Evolutionary conservation across 768 basidiomycete species (phyloP).

Genomic region (Phanerodontia chrysosporium): DNA sequence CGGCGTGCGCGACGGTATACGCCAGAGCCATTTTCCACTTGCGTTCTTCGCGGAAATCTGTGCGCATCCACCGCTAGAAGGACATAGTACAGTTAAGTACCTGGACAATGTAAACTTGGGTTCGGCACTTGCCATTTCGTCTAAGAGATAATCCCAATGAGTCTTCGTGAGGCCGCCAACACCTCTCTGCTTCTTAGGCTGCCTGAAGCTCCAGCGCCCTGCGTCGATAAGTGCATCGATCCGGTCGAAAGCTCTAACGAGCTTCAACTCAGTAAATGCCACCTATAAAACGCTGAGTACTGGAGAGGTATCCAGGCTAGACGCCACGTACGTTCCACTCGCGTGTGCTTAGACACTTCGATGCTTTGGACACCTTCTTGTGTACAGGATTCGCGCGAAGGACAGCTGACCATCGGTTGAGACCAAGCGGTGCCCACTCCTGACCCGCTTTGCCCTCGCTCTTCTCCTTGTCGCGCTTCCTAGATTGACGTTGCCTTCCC

Average conservation of each 20-base stretch:
- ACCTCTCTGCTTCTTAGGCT: constrained; percentile 90
- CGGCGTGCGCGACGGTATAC: constrained; percentile 73
- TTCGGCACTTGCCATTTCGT: constrained; percentile 68
- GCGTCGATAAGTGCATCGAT: constrained; percentile 80
- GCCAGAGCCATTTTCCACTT: constrained; percentile 89
- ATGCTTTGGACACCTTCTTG: constrained; percentile 61
- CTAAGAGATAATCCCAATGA: constrained; percentile 94
- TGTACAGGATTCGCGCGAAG: constrained; percentile 74
- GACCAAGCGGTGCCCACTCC: constrained; percentile 56
- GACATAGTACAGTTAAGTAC: neutral
- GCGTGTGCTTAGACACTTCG: constrained; percentile 73
- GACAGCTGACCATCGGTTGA: constrained; percentile 56
- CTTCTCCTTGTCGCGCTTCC: constrained; percentile 48
- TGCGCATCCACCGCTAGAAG: constrained; percentile 89
- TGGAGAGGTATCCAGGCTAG: too few relatives aligned
- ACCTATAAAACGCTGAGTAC: constrained; percentile 43
- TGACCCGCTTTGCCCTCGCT: constrained; percentile 44
- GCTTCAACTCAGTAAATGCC: constrained; percentile 72
- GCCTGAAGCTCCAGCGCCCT: constrained; percentile 87
- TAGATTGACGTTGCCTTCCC: constrained; percentile 41
- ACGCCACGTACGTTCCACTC: constrained; percentile 86
- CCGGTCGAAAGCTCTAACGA: constrained; percentile 76
- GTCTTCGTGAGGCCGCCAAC: constrained; percentile 72
- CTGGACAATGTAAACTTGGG: neutral
- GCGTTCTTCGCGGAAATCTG: constrained; percentile 91